phyloP scores from a whole-genome alignment of 257 asterid species.

The Penstemon davidsonii region DNA sequence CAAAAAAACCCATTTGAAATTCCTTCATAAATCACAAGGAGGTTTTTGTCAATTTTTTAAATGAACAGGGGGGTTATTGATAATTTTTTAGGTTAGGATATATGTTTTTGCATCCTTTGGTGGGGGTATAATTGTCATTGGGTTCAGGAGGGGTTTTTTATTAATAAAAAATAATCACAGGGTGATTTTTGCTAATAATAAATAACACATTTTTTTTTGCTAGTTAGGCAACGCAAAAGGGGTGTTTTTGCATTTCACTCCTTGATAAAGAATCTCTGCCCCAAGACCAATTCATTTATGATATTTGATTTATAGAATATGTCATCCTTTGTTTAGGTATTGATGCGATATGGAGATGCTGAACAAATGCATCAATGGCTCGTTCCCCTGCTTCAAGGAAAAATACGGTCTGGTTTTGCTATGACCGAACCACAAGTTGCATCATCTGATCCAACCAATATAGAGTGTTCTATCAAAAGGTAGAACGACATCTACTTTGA shows the following conservation, averaged over 20 bases:
- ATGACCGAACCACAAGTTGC: slow-evolving; percentile 99
- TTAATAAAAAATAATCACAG: too few relatives aligned
- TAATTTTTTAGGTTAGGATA: too few relatives aligned
- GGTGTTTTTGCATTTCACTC: not conserved
- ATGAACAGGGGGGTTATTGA: too few relatives aligned
- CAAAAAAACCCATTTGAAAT: too few relatives aligned
- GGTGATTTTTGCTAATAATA: too few relatives aligned
- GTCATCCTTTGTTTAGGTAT: slow-evolving; percentile 47
- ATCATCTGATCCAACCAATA: slow-evolving; percentile 96
- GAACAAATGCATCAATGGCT: slow-evolving; percentile 84
- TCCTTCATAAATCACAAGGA: too few relatives aligned
- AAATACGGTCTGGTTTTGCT: slow-evolving; percentile 89
- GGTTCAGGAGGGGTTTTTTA: too few relatives aligned
- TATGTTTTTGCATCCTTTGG: not conserved
- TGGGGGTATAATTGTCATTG: too few relatives aligned
- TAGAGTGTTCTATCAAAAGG: slow-evolving; percentile 93
- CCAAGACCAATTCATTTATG: not conserved
- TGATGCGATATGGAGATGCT: slow-evolving; percentile 85
- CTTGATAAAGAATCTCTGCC: not conserved
- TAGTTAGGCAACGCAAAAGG: too few relatives aligned
- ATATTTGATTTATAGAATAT: not conserved
- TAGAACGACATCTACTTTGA: slow-evolving; percentile 19
- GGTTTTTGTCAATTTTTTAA: not conserved
- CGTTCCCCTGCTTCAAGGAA: slow-evolving; percentile 89
- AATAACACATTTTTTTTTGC: too few relatives aligned